phyloP scores from a whole-genome alignment of 495 filamentous ascomycete species.

The Aspergillus homomorphus region DNA sequence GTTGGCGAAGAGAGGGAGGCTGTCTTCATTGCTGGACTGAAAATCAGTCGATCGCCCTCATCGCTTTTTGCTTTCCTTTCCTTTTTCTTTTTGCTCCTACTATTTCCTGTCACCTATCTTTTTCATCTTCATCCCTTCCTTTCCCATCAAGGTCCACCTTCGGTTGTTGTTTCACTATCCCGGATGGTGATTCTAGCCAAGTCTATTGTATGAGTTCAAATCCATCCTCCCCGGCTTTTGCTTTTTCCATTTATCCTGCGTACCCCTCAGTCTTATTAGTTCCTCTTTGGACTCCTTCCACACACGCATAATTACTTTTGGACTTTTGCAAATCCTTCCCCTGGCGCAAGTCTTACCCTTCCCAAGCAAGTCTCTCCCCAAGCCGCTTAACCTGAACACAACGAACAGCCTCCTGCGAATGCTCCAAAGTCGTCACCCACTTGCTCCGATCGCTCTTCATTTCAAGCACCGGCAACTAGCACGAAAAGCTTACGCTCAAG shows the following conservation, averaged over 20 bases:
- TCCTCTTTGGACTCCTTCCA: not conserved
- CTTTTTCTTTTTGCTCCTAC: not conserved
- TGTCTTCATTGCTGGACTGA: not conserved
- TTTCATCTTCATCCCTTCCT: not conserved
- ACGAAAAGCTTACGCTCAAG: not conserved
- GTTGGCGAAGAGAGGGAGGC: slow-evolving; percentile 10
- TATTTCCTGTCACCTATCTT: not conserved
- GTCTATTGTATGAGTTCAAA: too few relatives aligned
- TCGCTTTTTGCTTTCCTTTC: slow-evolving; percentile 11
- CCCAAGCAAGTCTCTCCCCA: not conserved
- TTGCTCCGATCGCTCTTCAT: not conserved
- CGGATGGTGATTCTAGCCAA: not conserved
- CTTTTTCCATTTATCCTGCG: not conserved
- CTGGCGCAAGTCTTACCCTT: not conserved
- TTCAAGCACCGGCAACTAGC: not conserved
- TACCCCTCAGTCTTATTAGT: not conserved
- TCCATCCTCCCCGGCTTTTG: not conserved
- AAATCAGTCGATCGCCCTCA: slow-evolving; percentile 2
- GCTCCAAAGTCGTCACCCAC: not conserved
- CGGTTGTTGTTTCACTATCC: not conserved
- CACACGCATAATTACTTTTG: not conserved
- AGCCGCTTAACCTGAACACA: not conserved
- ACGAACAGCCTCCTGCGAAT: not conserved
- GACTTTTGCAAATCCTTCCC: not conserved
- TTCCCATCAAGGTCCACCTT: not conserved